Conservation (phyloP, 1,284 basidiomycete species). For the Tilletia caries region DNA sequence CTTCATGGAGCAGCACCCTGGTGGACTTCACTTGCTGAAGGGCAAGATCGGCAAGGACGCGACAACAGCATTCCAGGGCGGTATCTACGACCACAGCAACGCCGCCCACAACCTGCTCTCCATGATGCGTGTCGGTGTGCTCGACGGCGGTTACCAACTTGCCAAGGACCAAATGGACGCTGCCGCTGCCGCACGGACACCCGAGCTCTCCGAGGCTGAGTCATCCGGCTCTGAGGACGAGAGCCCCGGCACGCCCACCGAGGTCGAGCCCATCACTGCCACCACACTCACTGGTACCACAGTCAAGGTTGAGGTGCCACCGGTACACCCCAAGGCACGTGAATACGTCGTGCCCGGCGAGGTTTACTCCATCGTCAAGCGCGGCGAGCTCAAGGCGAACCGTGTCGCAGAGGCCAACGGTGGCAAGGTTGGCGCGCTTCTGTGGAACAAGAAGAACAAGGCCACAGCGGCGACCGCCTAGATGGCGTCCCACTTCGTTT, state of each 20-base stretch:
- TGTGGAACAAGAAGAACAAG: conserved; percentile 7
- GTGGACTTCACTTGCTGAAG: conserved; percentile 45
- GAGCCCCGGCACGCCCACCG: conserved; percentile 25
- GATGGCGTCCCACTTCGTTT: neutral
- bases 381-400: conserved; percentile 30
- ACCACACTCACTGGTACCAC: conserved; percentile 12
- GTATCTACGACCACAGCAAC: conserved; percentile 52
- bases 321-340: conserved; percentile 18
- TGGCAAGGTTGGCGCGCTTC: neutral
- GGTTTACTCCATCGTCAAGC: conserved; percentile 44
- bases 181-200: conserved; percentile 27
- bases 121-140: conserved; percentile 52
- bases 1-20: conserved; percentile 52
- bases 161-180: conserved; percentile 38
- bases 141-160: conserved; percentile 50
- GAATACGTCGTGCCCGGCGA: conserved; percentile 48
- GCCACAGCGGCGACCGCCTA: neutral
- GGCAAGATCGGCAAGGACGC: conserved; percentile 50
- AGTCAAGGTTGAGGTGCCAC: neutral
- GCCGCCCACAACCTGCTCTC: conserved; percentile 51
- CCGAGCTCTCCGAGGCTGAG: conserved; percentile 25
- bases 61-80: conserved; percentile 50
- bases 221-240: conserved; percentile 23
- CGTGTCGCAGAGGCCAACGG: conserved; percentile 3
- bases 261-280: neutral